A percentile compares a stretch with the other conserved stretches of the same genome.
These are phyloP conservation scores for Phyllostachys edulis DNA, from an alignment of 176 grass and related monocot genomes.

Conservation along the genomic window DNA sequence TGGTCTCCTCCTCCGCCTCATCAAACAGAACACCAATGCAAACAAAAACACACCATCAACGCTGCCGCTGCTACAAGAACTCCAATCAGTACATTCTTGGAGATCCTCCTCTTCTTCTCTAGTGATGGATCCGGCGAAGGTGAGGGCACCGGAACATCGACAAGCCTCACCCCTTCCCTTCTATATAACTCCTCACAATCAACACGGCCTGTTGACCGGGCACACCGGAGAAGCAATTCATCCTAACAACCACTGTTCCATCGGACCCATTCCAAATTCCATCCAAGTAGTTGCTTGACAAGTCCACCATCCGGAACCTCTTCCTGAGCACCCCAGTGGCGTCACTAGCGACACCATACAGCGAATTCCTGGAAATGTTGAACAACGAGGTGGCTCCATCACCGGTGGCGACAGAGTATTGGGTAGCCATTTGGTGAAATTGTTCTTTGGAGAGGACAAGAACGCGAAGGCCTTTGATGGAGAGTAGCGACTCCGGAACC, in stretches of 20 bases:
- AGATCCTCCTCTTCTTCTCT: conserved; percentile 23
- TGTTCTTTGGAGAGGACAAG: conserved; percentile 79
- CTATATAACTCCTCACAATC: conserved; percentile 70
- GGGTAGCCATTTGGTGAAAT: conserved; percentile 55
- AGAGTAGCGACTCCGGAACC: conserved; percentile 47
- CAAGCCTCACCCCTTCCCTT: conserved; percentile 28
- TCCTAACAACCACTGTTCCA: conserved; percentile 15
- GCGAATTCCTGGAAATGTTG: conserved; percentile 73
- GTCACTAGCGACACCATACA: conserved; percentile 42
- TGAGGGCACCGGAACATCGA: conserved; percentile 4
- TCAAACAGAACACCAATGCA: conserved; percentile 36
- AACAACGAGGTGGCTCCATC: conserved; percentile 1
- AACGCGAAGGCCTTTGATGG: conserved; percentile 24
- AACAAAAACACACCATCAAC: conserved; percentile 36
- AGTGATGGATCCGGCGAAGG: conserved; percentile 5
- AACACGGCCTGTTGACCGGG: conserved; percentile 46
- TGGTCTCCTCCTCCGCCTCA: conserved; percentile 26
- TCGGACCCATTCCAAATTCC: conserved; percentile 37
- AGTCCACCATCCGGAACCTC: conserved; percentile 56
- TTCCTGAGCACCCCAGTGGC: conserved; percentile 24
- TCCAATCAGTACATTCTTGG: conserved; percentile 50
- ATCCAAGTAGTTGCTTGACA: conserved; percentile 80
- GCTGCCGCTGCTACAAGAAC: conserved; percentile 41
- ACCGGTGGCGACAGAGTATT: background rate
- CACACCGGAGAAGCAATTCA: conserved; percentile 62